phyloP scores from a whole-genome alignment of 2,329 filamentous ascomycete genomes.

The Stagonosporopsis cucurbitacearum region DNA sequence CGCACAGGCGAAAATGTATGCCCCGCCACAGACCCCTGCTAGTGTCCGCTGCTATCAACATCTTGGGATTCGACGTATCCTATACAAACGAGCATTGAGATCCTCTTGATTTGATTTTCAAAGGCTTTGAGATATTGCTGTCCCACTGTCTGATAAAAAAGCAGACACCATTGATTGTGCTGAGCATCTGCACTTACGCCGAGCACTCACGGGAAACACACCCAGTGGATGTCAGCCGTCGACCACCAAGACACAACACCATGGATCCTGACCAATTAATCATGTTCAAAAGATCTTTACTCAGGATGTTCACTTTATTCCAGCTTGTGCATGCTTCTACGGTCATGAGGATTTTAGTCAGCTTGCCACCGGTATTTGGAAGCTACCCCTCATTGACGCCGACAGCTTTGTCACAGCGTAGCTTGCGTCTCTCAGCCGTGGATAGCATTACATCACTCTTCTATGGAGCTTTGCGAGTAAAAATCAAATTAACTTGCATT shows the following conservation, averaged over 20 bases:
- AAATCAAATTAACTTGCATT: not conserved
- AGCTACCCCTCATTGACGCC: slow-evolving; percentile 16
- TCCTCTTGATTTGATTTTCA: not conserved
- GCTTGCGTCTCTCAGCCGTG: not conserved
- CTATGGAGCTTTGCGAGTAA: not conserved
- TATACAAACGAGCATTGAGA: slow-evolving; percentile 2
- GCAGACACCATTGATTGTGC: not conserved
- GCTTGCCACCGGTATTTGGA: slow-evolving; percentile 11
- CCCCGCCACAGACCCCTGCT: slow-evolving; percentile 10
- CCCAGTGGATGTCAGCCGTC: not conserved
- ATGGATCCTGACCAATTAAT: not conserved
- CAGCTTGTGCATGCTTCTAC: not conserved
- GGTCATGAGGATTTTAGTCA: not conserved
- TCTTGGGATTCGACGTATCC: not conserved
- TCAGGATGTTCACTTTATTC: not conserved
- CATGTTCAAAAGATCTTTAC: not conserved
- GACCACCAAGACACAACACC: not conserved
- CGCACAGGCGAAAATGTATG: slow-evolving; percentile 11
- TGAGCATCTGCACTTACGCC: not conserved
- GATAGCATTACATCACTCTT: slow-evolving; percentile 1
- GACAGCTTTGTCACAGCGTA: slow-evolving; percentile 8
- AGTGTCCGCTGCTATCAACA: slow-evolving; percentile 1
- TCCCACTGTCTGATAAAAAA: not conserved
- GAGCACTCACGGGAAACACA: not conserved
- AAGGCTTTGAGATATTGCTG: not conserved